phyloP scores from a whole-genome alignment of 441 rosid species.

The Geranium incanum region DNA sequence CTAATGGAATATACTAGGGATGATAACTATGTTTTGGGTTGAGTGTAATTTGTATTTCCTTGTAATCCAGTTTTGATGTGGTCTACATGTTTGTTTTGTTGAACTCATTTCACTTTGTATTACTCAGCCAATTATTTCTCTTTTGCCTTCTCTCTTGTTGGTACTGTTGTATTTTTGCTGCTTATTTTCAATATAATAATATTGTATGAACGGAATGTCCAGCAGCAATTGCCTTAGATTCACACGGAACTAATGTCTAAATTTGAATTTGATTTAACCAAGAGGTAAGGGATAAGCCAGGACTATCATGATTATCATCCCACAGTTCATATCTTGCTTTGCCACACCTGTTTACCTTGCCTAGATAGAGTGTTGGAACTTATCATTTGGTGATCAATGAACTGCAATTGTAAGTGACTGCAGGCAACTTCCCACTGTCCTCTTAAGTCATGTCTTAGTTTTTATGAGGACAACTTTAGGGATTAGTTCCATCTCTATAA shows the following conservation, averaged over 20 bases:
- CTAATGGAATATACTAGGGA: background rate
- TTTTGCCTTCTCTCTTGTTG: background rate
- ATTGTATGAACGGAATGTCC: background rate
- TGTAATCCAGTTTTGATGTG: background rate
- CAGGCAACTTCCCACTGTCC: background rate
- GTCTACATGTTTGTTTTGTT: background rate
- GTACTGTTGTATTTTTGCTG: background rate
- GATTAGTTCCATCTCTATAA: background rate
- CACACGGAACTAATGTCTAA: background rate
- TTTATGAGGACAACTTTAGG: background rate
- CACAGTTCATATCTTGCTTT: background rate
- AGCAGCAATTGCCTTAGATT: background rate
- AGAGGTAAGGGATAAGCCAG: background rate
- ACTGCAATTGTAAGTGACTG: background rate
- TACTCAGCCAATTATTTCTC: background rate
- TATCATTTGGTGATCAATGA: background rate
- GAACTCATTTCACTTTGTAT: slow-evolving; percentile 1
- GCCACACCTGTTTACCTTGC: background rate
- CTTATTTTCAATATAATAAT: background rate
- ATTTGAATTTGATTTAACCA: background rate
- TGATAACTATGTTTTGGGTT: background rate
- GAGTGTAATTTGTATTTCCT: background rate
- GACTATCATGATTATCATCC: background rate
- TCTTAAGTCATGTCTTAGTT: background rate
- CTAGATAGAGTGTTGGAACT: background rate